These are phyloP conservation scores for Calvatia gigantea DNA, from an alignment of 768 basidiomycete species.

Conservation along the genomic window DNA sequence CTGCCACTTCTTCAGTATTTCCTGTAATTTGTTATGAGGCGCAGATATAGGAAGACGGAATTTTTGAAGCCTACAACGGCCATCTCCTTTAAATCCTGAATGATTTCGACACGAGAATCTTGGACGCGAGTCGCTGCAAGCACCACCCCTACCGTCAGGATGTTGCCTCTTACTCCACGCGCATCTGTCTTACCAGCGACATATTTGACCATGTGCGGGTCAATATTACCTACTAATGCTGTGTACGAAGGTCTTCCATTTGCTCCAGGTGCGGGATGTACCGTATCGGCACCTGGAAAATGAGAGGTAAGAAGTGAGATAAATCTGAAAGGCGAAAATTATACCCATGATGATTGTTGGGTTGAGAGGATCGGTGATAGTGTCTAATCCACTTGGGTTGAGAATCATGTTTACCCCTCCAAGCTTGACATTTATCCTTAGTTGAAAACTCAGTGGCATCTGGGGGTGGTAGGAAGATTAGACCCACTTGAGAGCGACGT, in stretches of 20 bases:
- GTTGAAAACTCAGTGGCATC: neutral
- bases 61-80: slow-evolving; percentile 35
- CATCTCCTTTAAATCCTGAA: slow-evolving; percentile 65
- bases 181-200: slow-evolving; percentile 32
- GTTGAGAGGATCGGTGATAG: slow-evolving; percentile 59
- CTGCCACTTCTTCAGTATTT: slow-evolving; percentile 51
- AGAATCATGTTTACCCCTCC: slow-evolving; percentile 79
- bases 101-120: slow-evolving; percentile 60
- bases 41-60: neutral
- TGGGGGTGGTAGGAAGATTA: neutral
- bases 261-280: slow-evolving; percentile 75
- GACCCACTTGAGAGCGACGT: slow-evolving; percentile 71
- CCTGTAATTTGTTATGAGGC: slow-evolving; percentile 28
- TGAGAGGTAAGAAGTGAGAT: neutral
- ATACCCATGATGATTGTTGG: slow-evolving; percentile 80
- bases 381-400: slow-evolving; percentile 50
- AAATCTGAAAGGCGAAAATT: neutral
- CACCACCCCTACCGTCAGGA: neutral
- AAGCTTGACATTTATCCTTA: slow-evolving; percentile 75
- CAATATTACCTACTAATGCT: slow-evolving; percentile 71
- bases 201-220: slow-evolving; percentile 67
- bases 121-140: slow-evolving; percentile 41
- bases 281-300: slow-evolving; percentile 64
- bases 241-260: slow-evolving; percentile 74
- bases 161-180: neutral